phyloP scores from a whole-genome alignment of 805 yeast species.

The Ogataea haglerorum region DNA sequence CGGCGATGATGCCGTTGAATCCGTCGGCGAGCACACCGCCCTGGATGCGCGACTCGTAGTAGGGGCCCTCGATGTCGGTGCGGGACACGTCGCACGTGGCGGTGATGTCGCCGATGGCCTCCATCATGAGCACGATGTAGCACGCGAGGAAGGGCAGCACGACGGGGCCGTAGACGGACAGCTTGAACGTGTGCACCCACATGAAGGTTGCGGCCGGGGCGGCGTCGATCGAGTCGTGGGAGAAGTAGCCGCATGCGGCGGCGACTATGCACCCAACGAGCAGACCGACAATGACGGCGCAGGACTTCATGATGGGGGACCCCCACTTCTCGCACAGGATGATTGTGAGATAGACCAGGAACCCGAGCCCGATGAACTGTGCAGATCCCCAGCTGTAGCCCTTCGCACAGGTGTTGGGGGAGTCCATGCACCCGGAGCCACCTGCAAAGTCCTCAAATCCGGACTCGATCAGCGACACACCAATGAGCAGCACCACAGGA shows the following conservation, averaged over 20 bases:
- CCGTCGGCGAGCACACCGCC: constrained; percentile 94
- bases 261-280: constrained; percentile 89
- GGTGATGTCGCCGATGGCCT: constrained; percentile 91
- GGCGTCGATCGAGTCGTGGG: constrained; percentile 47
- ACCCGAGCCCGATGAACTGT: constrained; percentile 81
- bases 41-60: constrained; percentile 81
- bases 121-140: constrained; percentile 81
- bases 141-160: constrained; percentile 84
- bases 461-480: constrained; percentile 60
- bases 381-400: constrained; percentile 78
- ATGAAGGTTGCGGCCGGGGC: constrained; percentile 84
- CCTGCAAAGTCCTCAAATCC: constrained; percentile 89
- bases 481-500: constrained; percentile 85
- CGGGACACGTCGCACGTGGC: constrained; percentile 92
- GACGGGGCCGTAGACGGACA: constrained; percentile 76
- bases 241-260: constrained; percentile 84
- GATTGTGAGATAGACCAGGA: constrained; percentile 72
- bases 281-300: constrained; percentile 85
- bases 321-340: constrained; percentile 82
- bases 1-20: constrained; percentile 70
- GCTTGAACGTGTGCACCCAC: constrained; percentile 84
- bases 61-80: constrained; percentile 75
- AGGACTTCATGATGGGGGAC: constrained; percentile 89
- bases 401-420: constrained; percentile 46
- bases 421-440: constrained; percentile 59